Percentiles rank a stretch among this genome's conserved stretches.
phyloP scores from a whole-genome alignment of 169 alveolate genomes.

The Plasmodium sp. region DNA sequence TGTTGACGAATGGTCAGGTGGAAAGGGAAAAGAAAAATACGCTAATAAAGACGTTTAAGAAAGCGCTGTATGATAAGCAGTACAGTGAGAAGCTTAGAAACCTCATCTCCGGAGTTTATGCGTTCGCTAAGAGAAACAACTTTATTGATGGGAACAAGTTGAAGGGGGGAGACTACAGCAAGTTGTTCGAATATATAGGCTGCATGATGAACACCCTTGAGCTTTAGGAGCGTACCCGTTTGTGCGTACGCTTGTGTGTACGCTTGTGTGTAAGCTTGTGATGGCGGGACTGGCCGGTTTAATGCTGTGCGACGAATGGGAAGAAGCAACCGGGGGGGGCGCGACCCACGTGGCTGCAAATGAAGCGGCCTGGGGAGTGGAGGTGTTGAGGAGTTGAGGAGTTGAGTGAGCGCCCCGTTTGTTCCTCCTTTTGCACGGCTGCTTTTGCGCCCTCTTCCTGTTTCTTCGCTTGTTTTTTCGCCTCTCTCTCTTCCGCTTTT shows the following conservation, averaged over 20 bases:
- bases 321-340: neutral
- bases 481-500: neutral
- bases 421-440: neutral
- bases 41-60: neutral
- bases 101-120: constrained; percentile 3
- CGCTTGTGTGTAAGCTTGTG: neutral
- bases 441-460: neutral
- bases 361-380: neutral
- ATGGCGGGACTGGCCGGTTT: neutral
- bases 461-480: neutral
- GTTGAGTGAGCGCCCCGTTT: neutral
- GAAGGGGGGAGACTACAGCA: neutral
- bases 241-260: neutral
- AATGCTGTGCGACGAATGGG: neutral
- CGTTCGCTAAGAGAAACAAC: constrained; percentile 7
- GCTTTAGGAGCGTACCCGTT: neutral
- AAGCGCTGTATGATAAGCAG: neutral
- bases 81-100: neutral
- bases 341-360: neutral
- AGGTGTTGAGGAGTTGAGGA: neutral
- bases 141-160: neutral
- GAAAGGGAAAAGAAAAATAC: neutral
- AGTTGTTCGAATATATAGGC: neutral
- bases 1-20: neutral
- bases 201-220: neutral